Evolutionary conservation across 2,329 filamentous ascomycete species (phyloP).

Genomic region (Xylariaceae sp.): DNA sequence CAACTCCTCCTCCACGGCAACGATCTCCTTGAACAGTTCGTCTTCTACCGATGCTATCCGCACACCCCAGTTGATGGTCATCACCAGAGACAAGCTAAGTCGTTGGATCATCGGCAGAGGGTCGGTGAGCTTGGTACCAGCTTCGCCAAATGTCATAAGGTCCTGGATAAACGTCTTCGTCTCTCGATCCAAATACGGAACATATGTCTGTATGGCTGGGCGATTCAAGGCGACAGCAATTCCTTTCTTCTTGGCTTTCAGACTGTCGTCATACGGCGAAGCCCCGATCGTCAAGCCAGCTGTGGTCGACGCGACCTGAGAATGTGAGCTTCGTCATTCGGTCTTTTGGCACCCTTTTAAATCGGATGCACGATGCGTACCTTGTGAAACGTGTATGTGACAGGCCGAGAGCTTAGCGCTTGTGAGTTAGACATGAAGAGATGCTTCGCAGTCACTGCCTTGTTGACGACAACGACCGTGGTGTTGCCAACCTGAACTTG

Average conservation of each 20-base stretch:
- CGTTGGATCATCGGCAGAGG: slow-evolving; percentile 70
- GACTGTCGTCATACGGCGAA: slow-evolving; percentile 78
- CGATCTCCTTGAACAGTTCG: slow-evolving; percentile 66
- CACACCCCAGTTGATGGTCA: slow-evolving; percentile 76
- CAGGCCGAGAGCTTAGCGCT: slow-evolving; percentile 71
- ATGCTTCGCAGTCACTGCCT: slow-evolving; percentile 67
- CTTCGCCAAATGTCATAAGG: slow-evolving; percentile 59
- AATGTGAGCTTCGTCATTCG: too few species aligned
- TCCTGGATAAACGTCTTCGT: slow-evolving; percentile 68
- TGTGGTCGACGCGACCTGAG: slow-evolving; percentile 57
- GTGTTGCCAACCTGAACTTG: slow-evolving; percentile 66
- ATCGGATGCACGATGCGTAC: too few species aligned
- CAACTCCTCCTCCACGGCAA: slow-evolving; percentile 69
- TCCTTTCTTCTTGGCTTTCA: slow-evolving; percentile 71
- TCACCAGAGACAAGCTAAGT: slow-evolving; percentile 67
- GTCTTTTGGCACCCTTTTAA: too few species aligned
- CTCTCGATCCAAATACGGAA: slow-evolving; percentile 79
- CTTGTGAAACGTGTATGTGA: slow-evolving; percentile 75
- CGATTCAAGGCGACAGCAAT: slow-evolving; percentile 75
- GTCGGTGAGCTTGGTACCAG: slow-evolving; percentile 61
- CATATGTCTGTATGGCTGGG: slow-evolving; percentile 71
- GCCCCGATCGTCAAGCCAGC: slow-evolving; percentile 81
- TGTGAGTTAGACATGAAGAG: slow-evolving; percentile 79
- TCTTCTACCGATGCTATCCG: slow-evolving; percentile 69
- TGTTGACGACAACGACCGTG: slow-evolving; percentile 73